A percentile compares a stretch with the other conserved stretches of the same genome.
phyloP scores from a whole-genome alignment of 441 rosid species.

The Gossypium lobatum region DNA sequence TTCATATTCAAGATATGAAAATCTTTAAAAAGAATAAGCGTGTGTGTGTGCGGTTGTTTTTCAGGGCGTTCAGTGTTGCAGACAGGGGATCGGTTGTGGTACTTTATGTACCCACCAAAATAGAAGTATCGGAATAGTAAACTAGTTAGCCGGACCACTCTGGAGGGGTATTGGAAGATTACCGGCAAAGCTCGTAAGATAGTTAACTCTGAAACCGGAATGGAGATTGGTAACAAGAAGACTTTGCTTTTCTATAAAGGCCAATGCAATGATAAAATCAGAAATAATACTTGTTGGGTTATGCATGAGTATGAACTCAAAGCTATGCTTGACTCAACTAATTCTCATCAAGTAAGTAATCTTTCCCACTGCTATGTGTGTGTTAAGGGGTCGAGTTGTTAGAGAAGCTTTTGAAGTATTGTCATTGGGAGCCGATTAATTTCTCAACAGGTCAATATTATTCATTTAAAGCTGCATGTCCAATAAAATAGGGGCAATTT shows the following conservation, averaged over 20 bases:
- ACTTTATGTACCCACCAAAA: slow-evolving; percentile 2
- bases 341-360: not conserved
- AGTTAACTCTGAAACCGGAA: not conserved
- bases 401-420: no score
- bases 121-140: slow-evolving; percentile 2
- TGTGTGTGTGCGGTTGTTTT: not conserved
- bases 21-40: no score
- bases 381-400: no score
- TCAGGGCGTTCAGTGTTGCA: not conserved
- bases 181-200: slow-evolving; percentile 5
- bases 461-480: no score
- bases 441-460: no score
- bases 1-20: no score
- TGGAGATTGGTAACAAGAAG: slow-evolving; percentile 8
- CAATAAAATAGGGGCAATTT: no score
- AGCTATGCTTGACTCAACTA: not conserved
- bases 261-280: not conserved
- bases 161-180: not conserved
- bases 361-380: not conserved
- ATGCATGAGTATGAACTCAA: slow-evolving; percentile 11
- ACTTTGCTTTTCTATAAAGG: slow-evolving; percentile 9
- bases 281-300: slow-evolving; percentile 4
- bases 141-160: not conserved
- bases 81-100: not conserved
- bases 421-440: no score